phyloP scores from a whole-genome alignment of 1,139 yeast genomes.

The Wickerhamomyces sp. region DNA sequence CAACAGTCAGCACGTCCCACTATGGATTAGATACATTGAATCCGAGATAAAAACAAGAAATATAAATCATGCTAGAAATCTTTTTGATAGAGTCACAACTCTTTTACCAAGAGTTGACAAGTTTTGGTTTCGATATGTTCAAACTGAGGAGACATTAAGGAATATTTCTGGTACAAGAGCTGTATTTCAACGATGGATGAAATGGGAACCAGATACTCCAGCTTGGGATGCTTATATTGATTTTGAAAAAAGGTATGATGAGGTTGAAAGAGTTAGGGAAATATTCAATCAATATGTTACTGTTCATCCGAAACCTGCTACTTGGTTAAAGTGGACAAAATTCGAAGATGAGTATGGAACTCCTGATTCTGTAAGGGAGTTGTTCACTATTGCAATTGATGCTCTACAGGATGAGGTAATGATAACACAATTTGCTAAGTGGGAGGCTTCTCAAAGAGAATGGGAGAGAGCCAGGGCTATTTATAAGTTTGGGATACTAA shows the following conservation, averaged over 20 bases:
- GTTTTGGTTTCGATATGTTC: slow-evolving; percentile 79
- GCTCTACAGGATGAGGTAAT: slow-evolving; percentile 38
- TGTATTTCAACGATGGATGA: slow-evolving; percentile 76
- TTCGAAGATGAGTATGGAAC: slow-evolving; percentile 57
- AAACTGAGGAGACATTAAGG: slow-evolving; percentile 75
- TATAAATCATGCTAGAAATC: slow-evolving; percentile 83
- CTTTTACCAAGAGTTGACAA: slow-evolving; percentile 76
- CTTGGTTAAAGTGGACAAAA: slow-evolving; percentile 63
- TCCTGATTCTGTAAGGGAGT: slow-evolving; percentile 46
- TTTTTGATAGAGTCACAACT: slow-evolving; percentile 74
- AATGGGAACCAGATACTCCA: slow-evolving; percentile 53
- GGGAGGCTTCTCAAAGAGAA: slow-evolving; percentile 66
- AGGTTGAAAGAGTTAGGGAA: slow-evolving; percentile 49
- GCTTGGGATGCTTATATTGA: slow-evolving; percentile 77
- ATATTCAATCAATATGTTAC: slow-evolving; percentile 54
- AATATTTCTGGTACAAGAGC: slow-evolving; percentile 58
- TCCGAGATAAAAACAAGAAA: slow-evolving; percentile 68
- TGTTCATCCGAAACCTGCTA: slow-evolving; percentile 45
- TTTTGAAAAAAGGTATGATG: slow-evolving; percentile 62
- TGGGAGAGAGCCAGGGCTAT: slow-evolving; percentile 62
- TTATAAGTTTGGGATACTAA: slow-evolving; percentile 47
- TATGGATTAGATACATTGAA: slow-evolving; percentile 85
- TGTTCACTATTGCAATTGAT: slow-evolving; percentile 67
- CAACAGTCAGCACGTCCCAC: slow-evolving; percentile 66
- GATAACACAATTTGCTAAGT: slow-evolving; percentile 56